Evolutionary conservation across 192 early-diverging fungal genomes (phyloP).

Genomic region (Chytriomyces hyalinus): DNA sequence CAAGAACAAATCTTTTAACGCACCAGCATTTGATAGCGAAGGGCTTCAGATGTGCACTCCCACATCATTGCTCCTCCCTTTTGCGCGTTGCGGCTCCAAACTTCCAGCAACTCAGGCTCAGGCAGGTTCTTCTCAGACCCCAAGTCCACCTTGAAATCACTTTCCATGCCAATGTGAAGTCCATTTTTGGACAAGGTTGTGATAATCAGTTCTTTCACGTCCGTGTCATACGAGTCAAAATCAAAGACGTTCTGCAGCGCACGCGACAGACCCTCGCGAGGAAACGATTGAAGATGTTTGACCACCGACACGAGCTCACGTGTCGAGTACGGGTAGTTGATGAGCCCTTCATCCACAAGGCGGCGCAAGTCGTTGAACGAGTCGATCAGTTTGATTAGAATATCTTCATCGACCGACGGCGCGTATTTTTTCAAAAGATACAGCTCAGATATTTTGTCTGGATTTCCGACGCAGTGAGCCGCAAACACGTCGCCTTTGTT

Average conservation of each 20-base stretch:
- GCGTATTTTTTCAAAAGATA: conserved; percentile 72
- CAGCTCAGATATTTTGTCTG: conserved; percentile 76
- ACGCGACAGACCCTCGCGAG: conserved; percentile 68
- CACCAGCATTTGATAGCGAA: conserved; percentile 22
- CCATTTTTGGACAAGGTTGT: conserved; percentile 76
- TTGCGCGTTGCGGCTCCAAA: conserved; percentile 48
- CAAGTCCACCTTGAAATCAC: conserved; percentile 67
- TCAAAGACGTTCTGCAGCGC: conserved; percentile 82
- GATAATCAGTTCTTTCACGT: conserved; percentile 71
- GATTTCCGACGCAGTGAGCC: conserved; percentile 54
- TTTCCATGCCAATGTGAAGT: conserved; percentile 72
- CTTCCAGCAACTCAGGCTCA: conserved; percentile 58
- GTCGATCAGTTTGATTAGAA: conserved; percentile 66
- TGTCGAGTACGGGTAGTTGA: conserved; percentile 82
- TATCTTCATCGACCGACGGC: conserved; percentile 71
- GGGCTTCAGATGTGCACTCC: background rate
- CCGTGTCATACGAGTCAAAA: conserved; percentile 66
- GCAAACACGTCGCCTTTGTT: conserved; percentile 28
- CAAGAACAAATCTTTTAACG: background rate
- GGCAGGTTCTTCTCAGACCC: conserved; percentile 57
- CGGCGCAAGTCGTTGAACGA: conserved; percentile 76
- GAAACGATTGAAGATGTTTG: conserved; percentile 72
- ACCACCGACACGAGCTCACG: conserved; percentile 82
- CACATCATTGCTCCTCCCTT: background rate
- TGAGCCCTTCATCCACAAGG: conserved; percentile 74